Evolutionary conservation across 2,329 filamentous ascomycete species (phyloP).

Genomic region (Nemania diffusa): DNA sequence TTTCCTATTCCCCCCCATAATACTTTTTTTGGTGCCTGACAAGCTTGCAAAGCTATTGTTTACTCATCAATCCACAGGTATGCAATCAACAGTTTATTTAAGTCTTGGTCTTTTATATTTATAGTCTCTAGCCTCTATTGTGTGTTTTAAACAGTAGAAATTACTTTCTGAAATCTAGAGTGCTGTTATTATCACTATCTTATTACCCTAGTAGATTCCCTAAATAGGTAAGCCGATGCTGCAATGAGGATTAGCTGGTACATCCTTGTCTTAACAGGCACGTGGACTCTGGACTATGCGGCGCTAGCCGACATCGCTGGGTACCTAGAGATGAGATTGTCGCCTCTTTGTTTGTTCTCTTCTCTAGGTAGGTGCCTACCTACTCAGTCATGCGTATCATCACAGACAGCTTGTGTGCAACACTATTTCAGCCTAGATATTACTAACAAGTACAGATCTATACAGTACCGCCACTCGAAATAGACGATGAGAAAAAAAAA

Average conservation of each 20-base stretch:
- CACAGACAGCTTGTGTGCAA: neutral
- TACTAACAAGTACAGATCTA: neutral
- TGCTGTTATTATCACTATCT: no score
- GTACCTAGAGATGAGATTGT: neutral
- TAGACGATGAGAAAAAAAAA: neutral
- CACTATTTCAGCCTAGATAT: neutral
- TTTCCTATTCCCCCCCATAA: no score
- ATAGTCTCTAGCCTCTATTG: neutral
- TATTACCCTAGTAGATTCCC: no score
- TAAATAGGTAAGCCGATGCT: conserved; percentile 11
- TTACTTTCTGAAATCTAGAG: no score
- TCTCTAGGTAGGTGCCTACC: neutral
- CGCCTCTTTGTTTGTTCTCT: conserved; percentile 18
- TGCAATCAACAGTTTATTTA: neutral
- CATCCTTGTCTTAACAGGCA: conserved; percentile 5
- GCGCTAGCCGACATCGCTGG: conserved; percentile 35
- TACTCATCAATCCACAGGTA: neutral
- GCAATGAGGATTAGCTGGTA: no score
- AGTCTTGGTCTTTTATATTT: neutral
- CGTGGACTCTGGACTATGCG: conserved; percentile 29
- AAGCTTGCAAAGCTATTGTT: neutral
- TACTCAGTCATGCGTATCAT: conserved; percentile 11
- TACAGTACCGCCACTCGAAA: conserved; percentile 10
- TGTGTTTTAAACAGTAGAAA: neutral
- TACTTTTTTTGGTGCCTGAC: no score